A percentile compares a stretch with the other conserved stretches of the same genome.
These are phyloP conservation scores for Thermothelomyces thermophilus DNA, from an alignment of 2,329 filamentous ascomycete genomes.

Conservation along the genomic window DNA sequence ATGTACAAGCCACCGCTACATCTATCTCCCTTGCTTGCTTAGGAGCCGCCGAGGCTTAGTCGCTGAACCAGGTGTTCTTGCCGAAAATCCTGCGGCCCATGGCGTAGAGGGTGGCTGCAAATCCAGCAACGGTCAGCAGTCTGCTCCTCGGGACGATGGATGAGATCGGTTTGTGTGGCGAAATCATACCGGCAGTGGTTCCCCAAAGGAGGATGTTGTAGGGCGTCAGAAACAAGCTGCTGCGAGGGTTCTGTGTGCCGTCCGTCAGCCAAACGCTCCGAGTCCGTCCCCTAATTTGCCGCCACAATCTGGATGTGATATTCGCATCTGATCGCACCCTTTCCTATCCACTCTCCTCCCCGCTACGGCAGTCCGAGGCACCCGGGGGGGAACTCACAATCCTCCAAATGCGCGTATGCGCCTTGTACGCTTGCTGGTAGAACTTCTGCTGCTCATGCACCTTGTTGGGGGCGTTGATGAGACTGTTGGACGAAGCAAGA, in stretches of 20 bases:
- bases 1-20: constrained; percentile 16
- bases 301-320: neutral
- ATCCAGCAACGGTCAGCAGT: constrained; percentile 5
- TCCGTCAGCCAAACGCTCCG: constrained; percentile 19
- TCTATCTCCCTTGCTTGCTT: neutral
- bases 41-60: constrained; percentile 32
- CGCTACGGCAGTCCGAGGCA: neutral
- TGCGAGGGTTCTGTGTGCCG: constrained; percentile 52
- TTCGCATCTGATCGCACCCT: neutral
- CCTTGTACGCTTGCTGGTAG: constrained; percentile 67
- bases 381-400: constrained; percentile 54
- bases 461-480: constrained; percentile 68
- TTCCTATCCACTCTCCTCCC: neutral
- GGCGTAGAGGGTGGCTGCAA: constrained; percentile 57
- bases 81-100: constrained; percentile 66
- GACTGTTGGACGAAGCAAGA: constrained; percentile 31
- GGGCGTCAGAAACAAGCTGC: constrained; percentile 58
- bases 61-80: constrained; percentile 71
- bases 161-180: neutral
- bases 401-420: constrained; percentile 65
- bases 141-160: too few species aligned
- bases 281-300: neutral
- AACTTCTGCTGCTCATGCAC: constrained; percentile 68
- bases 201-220: constrained; percentile 62
- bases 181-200: constrained; percentile 52